Base-by-base conservation (phyloP, 352 stramenopile genomes). In the Pythium aphanidermatum region DNA sequence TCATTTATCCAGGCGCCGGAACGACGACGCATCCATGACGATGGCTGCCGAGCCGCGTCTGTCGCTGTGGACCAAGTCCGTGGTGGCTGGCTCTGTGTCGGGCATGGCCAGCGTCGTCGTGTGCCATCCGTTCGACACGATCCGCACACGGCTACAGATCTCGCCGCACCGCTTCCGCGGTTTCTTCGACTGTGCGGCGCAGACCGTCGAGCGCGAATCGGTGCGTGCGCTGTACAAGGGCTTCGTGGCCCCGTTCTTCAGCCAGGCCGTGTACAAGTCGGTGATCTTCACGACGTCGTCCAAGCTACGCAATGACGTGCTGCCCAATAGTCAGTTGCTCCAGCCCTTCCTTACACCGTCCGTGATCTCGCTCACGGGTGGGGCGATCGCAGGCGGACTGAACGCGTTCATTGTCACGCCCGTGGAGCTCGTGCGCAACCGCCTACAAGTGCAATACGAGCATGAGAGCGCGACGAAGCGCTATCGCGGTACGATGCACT, bases 201-300 rank as follows among this genome's bases (percentile, higher is more conserved):
- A 80, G 57, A 94, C 80, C 13, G 31, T 92, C 10, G 53, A 61
- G 30, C 63, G 63, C 25, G 82, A 94, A 60, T 73, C 75, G 6
- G 46, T 81, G 31, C 60, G 53, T 19, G 82, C 70, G 34, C 58
- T 94, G 33, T 94, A 92, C 65, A 91, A 90, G 44, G 82, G 82
- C 27, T 89, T 94, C 32, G 62, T 89, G 37, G 75, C 77, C n/a
- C 82, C 82, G 4, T 91, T 94, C 58, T 87, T 87, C 55, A 88
- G 77, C 38, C 82, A 94, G 52, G 82, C 75, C 1, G 65, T 94
- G 37, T 94, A 94, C 75, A 94, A 94, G 56, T 80, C 82, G 27
- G 77, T 94, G 40, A 94, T 94, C 55, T 94, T 94, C 55, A 89
- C 77, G 21, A 83, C 68, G 2, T 87, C 76, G 4, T 66, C 73